phyloP scores from a whole-genome alignment of 257 asterid genomes.

The Perilla frutescens region DNA sequence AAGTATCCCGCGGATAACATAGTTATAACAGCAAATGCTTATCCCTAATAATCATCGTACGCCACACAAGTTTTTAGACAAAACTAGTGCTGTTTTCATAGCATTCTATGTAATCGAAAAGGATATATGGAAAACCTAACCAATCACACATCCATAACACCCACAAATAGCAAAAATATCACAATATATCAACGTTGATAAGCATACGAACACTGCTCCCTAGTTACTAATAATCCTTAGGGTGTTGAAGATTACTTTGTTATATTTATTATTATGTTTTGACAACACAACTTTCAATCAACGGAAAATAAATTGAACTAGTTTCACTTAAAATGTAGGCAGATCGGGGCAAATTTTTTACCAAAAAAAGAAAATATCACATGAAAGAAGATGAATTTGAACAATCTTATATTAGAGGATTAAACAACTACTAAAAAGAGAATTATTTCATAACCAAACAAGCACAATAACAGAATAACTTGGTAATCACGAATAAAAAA shows the following conservation, averaged over 20 bases:
- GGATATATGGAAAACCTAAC: neutral
- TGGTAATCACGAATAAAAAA: neutral
- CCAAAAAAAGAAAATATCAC: too few species aligned
- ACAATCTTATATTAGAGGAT: too few species aligned
- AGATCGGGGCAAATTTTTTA: too few species aligned
- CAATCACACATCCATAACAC: too few species aligned
- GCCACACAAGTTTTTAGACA: too few species aligned
- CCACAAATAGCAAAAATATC: neutral
- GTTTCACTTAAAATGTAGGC: neutral
- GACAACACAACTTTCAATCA: too few species aligned
- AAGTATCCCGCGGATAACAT: neutral
- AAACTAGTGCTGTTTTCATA: too few species aligned
- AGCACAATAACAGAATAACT: neutral
- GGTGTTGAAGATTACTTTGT: neutral
- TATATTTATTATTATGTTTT: neutral
- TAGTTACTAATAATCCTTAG: neutral
- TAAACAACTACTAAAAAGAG: neutral
- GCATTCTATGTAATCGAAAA: neutral
- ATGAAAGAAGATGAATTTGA: neutral
- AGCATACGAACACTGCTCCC: neutral
- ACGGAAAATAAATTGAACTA: neutral
- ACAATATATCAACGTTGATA: neutral
- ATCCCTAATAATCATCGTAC: neutral
- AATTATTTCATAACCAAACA: neutral
- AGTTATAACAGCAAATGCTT: neutral